Percentiles rank a stretch among this genome's conserved stretches.
Conservation (phyloP, 192 early-diverging fungal genomes). For the Endogone sp. region DNA sequence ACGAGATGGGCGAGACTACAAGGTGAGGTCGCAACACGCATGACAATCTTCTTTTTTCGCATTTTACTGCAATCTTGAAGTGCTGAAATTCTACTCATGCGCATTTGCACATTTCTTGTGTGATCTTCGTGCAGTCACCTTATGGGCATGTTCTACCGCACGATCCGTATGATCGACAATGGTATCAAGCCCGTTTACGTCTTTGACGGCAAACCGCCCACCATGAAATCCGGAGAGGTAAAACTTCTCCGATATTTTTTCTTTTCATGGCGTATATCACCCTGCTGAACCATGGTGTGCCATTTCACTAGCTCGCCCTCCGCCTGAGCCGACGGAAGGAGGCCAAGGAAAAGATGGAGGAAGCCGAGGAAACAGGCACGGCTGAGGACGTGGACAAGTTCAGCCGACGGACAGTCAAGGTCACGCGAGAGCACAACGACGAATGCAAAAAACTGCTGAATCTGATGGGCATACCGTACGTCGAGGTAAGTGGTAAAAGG, state of each 20-base stretch:
- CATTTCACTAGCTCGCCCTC: constrained; percentile 54
- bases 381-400: constrained; percentile 83
- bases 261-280: background rate
- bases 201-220: constrained; percentile 97
- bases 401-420: constrained; percentile 82
- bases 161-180: constrained; percentile 93
- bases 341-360: constrained; percentile 64
- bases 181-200: constrained; percentile 97
- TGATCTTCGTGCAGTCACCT: constrained; percentile 76
- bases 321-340: constrained; percentile 68
- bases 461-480: constrained; percentile 91
- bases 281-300: background rate
- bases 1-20: constrained; percentile 89
- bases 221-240: constrained; percentile 87
- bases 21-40: no score
- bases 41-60: constrained; percentile 1
- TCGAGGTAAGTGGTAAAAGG: constrained; percentile 51
- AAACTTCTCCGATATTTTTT: background rate
- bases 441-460: constrained; percentile 86
- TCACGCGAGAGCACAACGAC: constrained; percentile 90
- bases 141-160: constrained; percentile 96
- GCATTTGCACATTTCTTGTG: background rate
- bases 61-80: background rate
- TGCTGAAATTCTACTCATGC: no score
- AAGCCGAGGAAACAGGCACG: constrained; percentile 71